phyloP scores from a whole-genome alignment of 192 early-diverging fungal genomes.

The Obelidium mucronatum region DNA sequence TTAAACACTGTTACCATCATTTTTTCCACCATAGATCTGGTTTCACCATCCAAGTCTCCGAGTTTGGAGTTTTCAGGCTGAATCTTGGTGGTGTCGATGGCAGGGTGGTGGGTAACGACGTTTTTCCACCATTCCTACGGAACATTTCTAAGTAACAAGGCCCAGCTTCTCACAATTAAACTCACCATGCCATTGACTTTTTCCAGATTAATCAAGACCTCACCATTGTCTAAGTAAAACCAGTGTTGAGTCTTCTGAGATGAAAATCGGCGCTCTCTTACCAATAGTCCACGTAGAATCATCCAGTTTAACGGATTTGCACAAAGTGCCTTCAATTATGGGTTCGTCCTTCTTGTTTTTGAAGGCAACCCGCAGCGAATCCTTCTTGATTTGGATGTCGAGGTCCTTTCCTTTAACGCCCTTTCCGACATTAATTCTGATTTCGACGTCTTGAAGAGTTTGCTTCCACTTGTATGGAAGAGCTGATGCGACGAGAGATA shows the following conservation, averaged over 20 bases:
- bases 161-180: neutral
- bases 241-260: neutral
- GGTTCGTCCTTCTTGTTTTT: slow-evolving; percentile 67
- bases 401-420: slow-evolving; percentile 76
- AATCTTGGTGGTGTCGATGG: slow-evolving; percentile 89
- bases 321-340: slow-evolving; percentile 81
- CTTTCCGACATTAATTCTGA: slow-evolving; percentile 73
- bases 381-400: slow-evolving; percentile 71
- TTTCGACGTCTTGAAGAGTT: slow-evolving; percentile 82
- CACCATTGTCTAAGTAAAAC: slow-evolving; percentile 59
- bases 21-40: slow-evolving; percentile 91
- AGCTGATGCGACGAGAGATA: slow-evolving; percentile 34
- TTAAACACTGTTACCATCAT: slow-evolving; percentile 77
- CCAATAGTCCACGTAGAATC: slow-evolving; percentile 85
- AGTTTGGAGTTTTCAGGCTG: slow-evolving; percentile 90
- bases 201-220: slow-evolving; percentile 82
- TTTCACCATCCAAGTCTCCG: slow-evolving; percentile 87
- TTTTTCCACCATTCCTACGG: slow-evolving; percentile 83
- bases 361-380: slow-evolving; percentile 68
- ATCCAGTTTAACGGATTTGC: slow-evolving; percentile 72
- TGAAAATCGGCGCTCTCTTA: slow-evolving; percentile 26
- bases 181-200: slow-evolving; percentile 73
- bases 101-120: slow-evolving; percentile 77
- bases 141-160: neutral
- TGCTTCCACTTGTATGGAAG: slow-evolving; percentile 85